These are phyloP conservation scores for Paracamarosporium sp. DNA, from an alignment of 2,329 filamentous ascomycete species.

Conservation along the genomic window DNA sequence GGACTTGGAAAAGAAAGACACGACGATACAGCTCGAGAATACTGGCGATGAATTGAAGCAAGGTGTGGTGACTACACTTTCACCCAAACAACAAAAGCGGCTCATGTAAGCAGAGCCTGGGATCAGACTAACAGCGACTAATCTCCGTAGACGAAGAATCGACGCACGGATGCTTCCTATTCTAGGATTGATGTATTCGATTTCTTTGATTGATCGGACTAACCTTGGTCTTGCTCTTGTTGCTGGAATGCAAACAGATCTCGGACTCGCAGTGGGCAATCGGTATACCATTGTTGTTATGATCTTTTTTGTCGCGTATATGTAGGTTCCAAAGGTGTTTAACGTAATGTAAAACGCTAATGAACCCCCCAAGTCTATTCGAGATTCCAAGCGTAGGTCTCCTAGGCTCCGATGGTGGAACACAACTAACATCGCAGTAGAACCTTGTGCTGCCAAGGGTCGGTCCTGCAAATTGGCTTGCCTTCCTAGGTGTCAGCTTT, in stretches of 20 bases:
- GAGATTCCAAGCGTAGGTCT: background rate
- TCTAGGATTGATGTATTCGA: background rate
- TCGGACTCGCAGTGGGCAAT: background rate
- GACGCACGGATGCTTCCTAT: background rate
- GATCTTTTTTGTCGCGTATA: background rate
- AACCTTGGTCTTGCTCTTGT: background rate
- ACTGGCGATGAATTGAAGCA: background rate
- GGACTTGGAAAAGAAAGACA: background rate
- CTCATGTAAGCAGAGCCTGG: background rate
- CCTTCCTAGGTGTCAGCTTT: slow-evolving; percentile 32
- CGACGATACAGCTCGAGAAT: background rate
- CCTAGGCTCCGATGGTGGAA: background rate
- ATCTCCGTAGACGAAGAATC: background rate
- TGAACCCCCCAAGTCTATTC: background rate
- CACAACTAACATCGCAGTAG: background rate
- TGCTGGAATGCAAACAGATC: background rate
- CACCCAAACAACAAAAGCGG: background rate
- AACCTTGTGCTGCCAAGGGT: slow-evolving; percentile 33
- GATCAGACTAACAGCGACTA: background rate
- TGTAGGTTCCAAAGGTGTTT: background rate
- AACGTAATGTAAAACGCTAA: background rate
- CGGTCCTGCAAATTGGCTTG: slow-evolving; percentile 35
- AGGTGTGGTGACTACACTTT: background rate
- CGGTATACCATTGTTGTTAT: background rate
- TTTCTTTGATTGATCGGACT: background rate